Evolutionary conservation across 1,139 yeast species (phyloP).

Genomic region (Pichia cactophila): DNA sequence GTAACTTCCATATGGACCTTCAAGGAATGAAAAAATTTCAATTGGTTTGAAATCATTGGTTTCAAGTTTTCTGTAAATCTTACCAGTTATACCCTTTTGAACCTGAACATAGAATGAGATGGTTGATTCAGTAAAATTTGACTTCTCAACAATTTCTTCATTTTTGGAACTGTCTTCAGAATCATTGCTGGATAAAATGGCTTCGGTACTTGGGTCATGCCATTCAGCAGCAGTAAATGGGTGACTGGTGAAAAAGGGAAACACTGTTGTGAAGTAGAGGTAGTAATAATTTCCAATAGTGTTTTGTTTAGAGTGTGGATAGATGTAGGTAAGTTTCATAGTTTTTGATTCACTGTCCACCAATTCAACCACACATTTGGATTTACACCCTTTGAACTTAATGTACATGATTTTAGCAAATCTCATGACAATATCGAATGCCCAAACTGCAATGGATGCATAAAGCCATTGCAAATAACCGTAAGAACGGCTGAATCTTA

Average conservation of each 20-base stretch:
- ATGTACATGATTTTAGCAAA: slow-evolving; percentile 28
- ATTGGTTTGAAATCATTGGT: slow-evolving; percentile 1
- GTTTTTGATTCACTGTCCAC: slow-evolving; percentile 30
- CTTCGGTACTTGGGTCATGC: background rate
- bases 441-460: slow-evolving; percentile 31
- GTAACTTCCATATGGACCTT: slow-evolving; percentile 32
- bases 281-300: slow-evolving; percentile 17
- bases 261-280: slow-evolving; percentile 17
- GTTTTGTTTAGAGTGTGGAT: slow-evolving; percentile 8
- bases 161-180: background rate
- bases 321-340: slow-evolving; percentile 27
- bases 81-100: slow-evolving; percentile 17
- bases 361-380: slow-evolving; percentile 13
- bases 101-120: slow-evolving; percentile 10
- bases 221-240: slow-evolving; percentile 20
- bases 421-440: slow-evolving; percentile 31
- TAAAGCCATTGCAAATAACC: slow-evolving; percentile 38
- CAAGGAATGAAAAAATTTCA: slow-evolving; percentile 33
- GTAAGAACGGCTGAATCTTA: slow-evolving; percentile 19
- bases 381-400: slow-evolving; percentile 14
- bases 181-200: background rate
- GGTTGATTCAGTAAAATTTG: background rate
- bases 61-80: slow-evolving; percentile 4
- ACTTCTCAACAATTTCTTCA: background rate
- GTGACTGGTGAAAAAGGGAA: slow-evolving; percentile 19